Evolutionary conservation across 2,329 filamentous ascomycete species (phyloP).

Genomic region (Neonectria neomacrospora): DNA sequence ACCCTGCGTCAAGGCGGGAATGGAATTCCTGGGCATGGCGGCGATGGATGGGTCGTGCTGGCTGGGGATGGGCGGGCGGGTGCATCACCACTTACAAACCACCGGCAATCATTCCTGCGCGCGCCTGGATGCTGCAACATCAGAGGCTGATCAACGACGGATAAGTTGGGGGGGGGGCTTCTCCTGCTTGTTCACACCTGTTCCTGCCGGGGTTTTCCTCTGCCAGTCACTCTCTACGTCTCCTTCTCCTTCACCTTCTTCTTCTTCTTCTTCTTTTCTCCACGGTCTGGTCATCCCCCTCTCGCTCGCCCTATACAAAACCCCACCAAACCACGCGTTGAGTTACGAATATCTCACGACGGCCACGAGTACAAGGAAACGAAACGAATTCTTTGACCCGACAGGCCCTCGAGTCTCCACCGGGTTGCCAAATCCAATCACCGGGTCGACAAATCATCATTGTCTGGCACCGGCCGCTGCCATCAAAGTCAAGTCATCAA

Average conservation of each 20-base stretch:
- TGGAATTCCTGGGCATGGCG: not conserved
- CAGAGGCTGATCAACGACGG: slow-evolving; percentile 7
- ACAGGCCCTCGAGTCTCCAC: slow-evolving; percentile 2
- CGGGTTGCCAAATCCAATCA: slow-evolving; percentile 29
- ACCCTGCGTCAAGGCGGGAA: too few relatives aligned
- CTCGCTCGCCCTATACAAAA: not conserved
- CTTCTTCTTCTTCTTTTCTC: not conserved
- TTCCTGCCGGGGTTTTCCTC: not conserved
- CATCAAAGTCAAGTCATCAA: not conserved
- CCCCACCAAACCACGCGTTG: slow-evolving; percentile 22
- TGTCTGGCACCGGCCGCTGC: slow-evolving; percentile 4
- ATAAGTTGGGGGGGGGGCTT: slow-evolving; percentile 32
- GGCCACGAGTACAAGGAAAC: slow-evolving; percentile 31
- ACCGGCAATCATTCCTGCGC: slow-evolving; percentile 33
- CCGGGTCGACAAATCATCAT: slow-evolving; percentile 20
- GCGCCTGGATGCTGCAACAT: slow-evolving; percentile 24
- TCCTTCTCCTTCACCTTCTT: not conserved
- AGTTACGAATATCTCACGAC: slow-evolving; percentile 16
- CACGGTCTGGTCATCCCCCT: not conserved
- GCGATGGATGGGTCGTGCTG: too few relatives aligned
- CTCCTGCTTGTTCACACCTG: slow-evolving; percentile 20
- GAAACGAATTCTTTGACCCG: slow-evolving; percentile 31
- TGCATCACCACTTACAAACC: slow-evolving; percentile 3
- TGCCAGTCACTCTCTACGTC: not conserved
- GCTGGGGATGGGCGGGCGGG: slow-evolving; percentile 6